Conservation (phyloP, 2,329 filamentous ascomycete genomes). For the Fusarium marasasianum region DNA sequence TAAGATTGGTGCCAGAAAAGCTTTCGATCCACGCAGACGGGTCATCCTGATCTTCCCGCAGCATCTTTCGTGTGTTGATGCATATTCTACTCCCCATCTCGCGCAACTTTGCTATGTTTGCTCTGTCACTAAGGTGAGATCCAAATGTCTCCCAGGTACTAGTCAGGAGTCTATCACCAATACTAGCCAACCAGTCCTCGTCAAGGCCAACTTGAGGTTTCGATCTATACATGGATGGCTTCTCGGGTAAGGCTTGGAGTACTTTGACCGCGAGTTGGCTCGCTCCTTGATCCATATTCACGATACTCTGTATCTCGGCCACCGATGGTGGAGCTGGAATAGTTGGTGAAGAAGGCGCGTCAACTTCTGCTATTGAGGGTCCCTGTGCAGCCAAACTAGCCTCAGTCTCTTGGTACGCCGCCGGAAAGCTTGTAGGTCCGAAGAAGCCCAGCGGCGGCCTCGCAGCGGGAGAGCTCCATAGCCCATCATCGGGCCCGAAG, state of each 20-base stretch:
- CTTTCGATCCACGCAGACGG: not conserved
- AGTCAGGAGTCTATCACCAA: not conserved
- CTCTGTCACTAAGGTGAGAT: not conserved
- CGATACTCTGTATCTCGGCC: not conserved
- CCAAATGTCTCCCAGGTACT: not conserved
- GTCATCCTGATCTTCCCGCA: not conserved
- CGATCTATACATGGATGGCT: accelerated
- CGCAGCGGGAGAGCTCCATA: not conserved
- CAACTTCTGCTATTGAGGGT: accelerated
- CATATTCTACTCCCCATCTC: not conserved
- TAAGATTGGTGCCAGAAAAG: not conserved
- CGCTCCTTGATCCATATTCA: not conserved
- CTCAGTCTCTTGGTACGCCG: not conserved
- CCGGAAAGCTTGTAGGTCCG: not conserved
- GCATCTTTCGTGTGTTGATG: not conserved
- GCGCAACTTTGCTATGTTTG: not conserved
- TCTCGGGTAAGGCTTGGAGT: not conserved
- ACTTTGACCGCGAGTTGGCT: not conserved
- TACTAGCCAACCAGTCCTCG: not conserved
- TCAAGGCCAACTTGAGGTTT: not conserved
- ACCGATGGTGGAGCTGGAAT: not conserved
- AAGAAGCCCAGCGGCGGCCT: not conserved
- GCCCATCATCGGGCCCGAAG: not conserved
- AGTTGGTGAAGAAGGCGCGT: not conserved
- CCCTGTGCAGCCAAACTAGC: not conserved